phyloP scores from a whole-genome alignment of 2,329 filamentous ascomycete species.

The Botrytis byssoidea region DNA sequence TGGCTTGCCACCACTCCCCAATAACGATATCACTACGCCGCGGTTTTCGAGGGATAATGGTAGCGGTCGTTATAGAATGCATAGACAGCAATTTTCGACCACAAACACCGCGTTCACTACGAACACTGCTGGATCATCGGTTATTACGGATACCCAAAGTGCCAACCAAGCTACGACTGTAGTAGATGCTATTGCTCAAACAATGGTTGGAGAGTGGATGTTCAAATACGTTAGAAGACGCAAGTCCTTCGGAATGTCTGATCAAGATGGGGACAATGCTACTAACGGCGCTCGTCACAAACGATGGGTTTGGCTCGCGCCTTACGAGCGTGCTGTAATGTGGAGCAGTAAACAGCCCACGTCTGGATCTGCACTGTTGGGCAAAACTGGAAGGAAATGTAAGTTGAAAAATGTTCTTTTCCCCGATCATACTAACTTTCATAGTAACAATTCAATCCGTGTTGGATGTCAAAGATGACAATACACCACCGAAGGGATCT shows the following conservation, averaged over 20 bases:
- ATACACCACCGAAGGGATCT: conserved; percentile 72
- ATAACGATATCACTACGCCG: conserved; percentile 68
- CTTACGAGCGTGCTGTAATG: conserved; percentile 92
- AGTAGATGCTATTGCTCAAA: conserved; percentile 94
- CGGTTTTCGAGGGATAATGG: conserved; percentile 43
- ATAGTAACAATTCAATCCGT: conserved; percentile 93
- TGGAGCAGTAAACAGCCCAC: conserved; percentile 98
- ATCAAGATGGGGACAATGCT: conserved; percentile 65
- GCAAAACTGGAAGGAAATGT: conserved; percentile 93
- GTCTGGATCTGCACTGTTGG: conserved; percentile 81
- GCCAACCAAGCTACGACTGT: conserved; percentile 71
- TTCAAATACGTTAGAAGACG: conserved; percentile 84
- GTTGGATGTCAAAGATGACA: conserved; percentile 93
- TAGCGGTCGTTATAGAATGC: conserved; percentile 45
- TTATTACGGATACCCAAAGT: background rate
- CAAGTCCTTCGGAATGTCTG: conserved; percentile 82
- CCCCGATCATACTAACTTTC: conserved; percentile 36
- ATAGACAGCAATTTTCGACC: conserved; percentile 61
- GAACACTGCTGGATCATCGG: conserved; percentile 29
- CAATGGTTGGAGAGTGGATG: conserved; percentile 98
- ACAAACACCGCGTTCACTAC: conserved; percentile 46
- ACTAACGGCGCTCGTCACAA: conserved; percentile 75
- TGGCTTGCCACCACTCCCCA: conserved; percentile 68
- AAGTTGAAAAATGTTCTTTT: conserved; percentile 47
- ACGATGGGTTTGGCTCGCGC: conserved; percentile 97